These are phyloP conservation scores for Plasmodium yoelii DNA, from an alignment of 169 alveolate genomes.

Conservation along the genomic window DNA sequence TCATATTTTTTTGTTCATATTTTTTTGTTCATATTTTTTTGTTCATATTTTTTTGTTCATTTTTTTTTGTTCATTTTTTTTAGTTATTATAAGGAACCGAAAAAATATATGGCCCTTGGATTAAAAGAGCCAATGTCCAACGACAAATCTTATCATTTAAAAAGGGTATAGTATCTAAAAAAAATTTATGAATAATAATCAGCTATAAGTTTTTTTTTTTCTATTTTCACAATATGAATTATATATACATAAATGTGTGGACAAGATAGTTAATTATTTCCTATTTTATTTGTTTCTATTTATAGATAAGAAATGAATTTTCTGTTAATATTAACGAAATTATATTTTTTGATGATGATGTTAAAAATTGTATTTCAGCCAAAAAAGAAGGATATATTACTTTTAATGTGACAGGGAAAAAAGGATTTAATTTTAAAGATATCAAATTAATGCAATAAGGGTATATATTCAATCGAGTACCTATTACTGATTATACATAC, in stretches of 20 bases:
- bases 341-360: conserved; percentile 51
- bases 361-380: conserved; percentile 56
- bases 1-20: not conserved
- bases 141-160: conserved; percentile 49
- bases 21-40: not conserved
- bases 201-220: too few relatives aligned
- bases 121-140: conserved; percentile 45
- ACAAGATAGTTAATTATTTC: not conserved
- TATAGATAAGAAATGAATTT: conserved; percentile 51
- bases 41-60: not conserved
- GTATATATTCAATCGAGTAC: not conserved
- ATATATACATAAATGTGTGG: not conserved
- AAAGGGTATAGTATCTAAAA: not conserved
- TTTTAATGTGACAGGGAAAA: conserved; percentile 62
- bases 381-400: conserved; percentile 57
- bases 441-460: conserved; percentile 20
- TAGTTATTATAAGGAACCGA: conserved; percentile 47
- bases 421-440: conserved; percentile 51
- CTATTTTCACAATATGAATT: not conserved
- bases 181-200: too few relatives aligned
- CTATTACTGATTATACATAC: not conserved
- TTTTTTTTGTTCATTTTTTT: not conserved
- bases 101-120: conserved; percentile 23
- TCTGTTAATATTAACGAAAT: conserved; percentile 33
- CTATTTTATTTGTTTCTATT: not conserved